phyloP scores from a whole-genome alignment of 305 asterid genomes.

The Fraxinus albicans region DNA sequence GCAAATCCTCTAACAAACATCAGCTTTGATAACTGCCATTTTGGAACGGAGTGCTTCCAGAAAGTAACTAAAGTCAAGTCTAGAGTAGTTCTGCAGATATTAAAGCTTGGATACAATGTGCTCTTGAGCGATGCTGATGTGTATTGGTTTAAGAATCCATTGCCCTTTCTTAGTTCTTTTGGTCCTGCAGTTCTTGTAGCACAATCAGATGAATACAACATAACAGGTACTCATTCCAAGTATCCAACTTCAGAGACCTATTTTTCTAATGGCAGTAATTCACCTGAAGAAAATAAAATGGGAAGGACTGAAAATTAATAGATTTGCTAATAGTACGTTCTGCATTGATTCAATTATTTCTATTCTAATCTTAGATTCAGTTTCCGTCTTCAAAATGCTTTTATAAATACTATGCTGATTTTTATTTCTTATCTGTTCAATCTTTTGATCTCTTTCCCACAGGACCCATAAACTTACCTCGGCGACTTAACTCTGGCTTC shows the following conservation, averaged over 20 bases:
- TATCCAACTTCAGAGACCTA: neutral
- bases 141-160: constrained; percentile 76
- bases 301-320: neutral
- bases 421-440: neutral
- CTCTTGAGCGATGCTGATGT: constrained; percentile 53
- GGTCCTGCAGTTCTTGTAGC: constrained; percentile 78
- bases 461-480: constrained; percentile 91
- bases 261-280: neutral
- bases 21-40: constrained; percentile 92
- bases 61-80: constrained; percentile 93
- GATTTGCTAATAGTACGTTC: neutral
- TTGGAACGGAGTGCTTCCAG: constrained; percentile 89
- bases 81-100: constrained; percentile 72
- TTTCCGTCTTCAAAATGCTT: neutral
- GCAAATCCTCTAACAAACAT: constrained; percentile 55
- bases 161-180: constrained; percentile 66
- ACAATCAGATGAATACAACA: constrained; percentile 84
- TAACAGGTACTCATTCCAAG: constrained; percentile 44
- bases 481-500: constrained; percentile 97
- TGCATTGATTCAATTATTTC: neutral
- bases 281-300: neutral
- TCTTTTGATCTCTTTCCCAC: constrained; percentile 22
- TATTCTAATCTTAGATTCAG: neutral
- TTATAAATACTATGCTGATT: neutral
- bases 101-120: constrained; percentile 73